A percentile compares a stretch with the other conserved stretches of the same genome.
Evolutionary conservation across 2,329 filamentous ascomycete genomes (phyloP).

Genomic region (Paraphoma chrysanthemicola): DNA sequence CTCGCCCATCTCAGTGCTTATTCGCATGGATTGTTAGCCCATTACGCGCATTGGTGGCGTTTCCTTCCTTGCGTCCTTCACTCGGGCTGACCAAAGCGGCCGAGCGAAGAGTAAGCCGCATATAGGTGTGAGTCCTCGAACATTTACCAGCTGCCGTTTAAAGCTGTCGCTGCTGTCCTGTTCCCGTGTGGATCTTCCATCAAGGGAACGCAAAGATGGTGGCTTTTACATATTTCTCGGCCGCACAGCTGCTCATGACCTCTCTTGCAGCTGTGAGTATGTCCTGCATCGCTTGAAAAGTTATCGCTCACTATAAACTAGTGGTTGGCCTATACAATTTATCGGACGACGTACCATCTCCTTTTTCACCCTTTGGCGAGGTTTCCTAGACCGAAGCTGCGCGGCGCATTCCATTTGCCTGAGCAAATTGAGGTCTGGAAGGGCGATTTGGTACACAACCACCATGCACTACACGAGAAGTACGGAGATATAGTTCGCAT

Average conservation of each 20-base stretch:
- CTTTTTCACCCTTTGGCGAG: constrained; percentile 8
- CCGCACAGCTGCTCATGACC: not conserved
- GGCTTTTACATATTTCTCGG: not conserved
- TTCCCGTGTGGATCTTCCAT: not conserved
- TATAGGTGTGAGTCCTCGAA: too few relatives aligned
- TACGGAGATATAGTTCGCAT: constrained; percentile 20
- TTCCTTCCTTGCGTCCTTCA: too few relatives aligned
- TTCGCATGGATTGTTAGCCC: not conserved
- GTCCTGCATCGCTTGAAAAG: not conserved
- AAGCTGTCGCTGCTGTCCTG: too few relatives aligned
- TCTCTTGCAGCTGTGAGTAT: not conserved
- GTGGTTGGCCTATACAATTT: not conserved
- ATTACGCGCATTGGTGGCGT: not conserved
- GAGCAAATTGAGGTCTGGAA: not conserved
- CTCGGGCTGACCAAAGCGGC: too few relatives aligned
- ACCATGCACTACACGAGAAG: constrained; percentile 11
- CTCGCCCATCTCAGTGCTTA: not conserved
- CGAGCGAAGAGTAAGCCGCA: too few relatives aligned
- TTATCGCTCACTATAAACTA: not conserved
- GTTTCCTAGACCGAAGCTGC: constrained; percentile 11
- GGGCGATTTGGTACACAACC: not conserved
- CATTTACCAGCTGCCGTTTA: too few relatives aligned
- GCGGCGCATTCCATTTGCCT: constrained; percentile 3
- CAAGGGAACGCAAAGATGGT: not conserved
- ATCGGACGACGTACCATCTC: constrained; percentile 4